Conservation (phyloP, 2,329 filamentous ascomycete species). For the Fusarium lyarnte region DNA sequence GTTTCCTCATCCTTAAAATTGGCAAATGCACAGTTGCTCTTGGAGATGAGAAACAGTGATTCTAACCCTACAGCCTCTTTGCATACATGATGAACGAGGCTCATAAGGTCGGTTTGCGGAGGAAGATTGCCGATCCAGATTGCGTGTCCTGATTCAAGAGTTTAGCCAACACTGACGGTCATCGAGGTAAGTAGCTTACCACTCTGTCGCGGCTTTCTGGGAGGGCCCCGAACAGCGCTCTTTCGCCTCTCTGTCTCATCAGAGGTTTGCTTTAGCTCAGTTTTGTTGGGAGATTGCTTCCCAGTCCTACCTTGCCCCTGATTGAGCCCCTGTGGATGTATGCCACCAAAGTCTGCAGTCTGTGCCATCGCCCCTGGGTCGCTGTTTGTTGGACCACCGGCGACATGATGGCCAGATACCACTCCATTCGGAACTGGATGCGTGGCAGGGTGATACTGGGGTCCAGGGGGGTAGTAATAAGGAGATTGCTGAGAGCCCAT, state of each 20-base stretch:
- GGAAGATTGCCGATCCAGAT: slow-evolving; percentile 97
- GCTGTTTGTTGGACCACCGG: slow-evolving; percentile 33
- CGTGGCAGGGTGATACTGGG: slow-evolving; percentile 50
- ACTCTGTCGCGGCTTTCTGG: slow-evolving; percentile 63
- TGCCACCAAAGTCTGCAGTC: slow-evolving; percentile 13
- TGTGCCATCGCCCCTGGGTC: slow-evolving; percentile 41
- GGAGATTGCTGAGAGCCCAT: slow-evolving; percentile 54
- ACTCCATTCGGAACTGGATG: slow-evolving; percentile 46
- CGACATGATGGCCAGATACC: slow-evolving; percentile 50
- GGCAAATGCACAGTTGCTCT: slow-evolving; percentile 97
- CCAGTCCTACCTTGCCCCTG: slow-evolving; percentile 38
- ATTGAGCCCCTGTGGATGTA: slow-evolving; percentile 17
- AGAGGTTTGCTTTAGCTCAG: slow-evolving; percentile 30
- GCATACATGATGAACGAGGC: slow-evolving; percentile 90
- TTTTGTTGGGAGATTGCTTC: slow-evolving; percentile 17
- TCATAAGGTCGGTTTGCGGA: slow-evolving; percentile 81
- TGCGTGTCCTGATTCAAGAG: slow-evolving; percentile 71
- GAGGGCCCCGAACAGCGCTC: slow-evolving; percentile 48
- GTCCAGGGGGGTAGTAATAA: slow-evolving; percentile 57
- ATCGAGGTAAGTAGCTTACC: slow-evolving; percentile 55
- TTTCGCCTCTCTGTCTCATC: slow-evolving; percentile 37
- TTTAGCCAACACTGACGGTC: slow-evolving; percentile 7
- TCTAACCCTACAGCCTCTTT: slow-evolving; percentile 81
- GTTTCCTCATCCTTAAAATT: slow-evolving; percentile 87
- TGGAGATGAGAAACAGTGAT: slow-evolving; percentile 92